Evolutionary conservation across 257 asterid genomes (phyloP).

Genomic region (Solanum arcanum): DNA sequence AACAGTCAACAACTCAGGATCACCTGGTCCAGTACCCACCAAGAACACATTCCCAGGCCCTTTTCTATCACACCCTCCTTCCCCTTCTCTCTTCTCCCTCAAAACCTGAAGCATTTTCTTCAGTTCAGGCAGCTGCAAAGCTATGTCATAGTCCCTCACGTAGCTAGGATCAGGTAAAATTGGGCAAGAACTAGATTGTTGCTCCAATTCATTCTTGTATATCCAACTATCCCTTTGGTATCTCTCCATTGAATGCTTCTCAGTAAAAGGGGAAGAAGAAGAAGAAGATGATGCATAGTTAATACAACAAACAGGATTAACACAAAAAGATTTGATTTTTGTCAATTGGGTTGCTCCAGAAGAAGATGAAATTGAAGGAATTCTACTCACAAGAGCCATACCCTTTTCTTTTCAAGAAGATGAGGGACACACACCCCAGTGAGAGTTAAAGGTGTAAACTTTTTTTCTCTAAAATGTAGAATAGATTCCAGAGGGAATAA

Average conservation of each 20-base stretch:
- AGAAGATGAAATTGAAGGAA: conserved; percentile 37
- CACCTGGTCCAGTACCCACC: conserved; percentile 99
- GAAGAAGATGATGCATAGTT: conserved; percentile 25
- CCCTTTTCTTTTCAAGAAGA: background rate
- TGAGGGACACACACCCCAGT: background rate
- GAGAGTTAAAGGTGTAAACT: background rate
- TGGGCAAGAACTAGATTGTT: conserved; percentile 32
- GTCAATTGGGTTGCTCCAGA: conserved; percentile 19
- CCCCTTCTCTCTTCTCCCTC: conserved; percentile 56
- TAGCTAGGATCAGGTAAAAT: conserved; percentile 35
- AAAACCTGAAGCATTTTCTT: conserved; percentile 67
- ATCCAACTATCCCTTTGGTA: conserved; percentile 80
- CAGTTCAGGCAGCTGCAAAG: conserved; percentile 73
- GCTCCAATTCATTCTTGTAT: conserved; percentile 50
- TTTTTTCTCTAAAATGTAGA: background rate
- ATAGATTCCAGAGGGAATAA: background rate
- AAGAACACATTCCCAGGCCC: conserved; percentile 83
- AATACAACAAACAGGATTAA: conserved; percentile 15
- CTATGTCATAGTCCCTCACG: conserved; percentile 65
- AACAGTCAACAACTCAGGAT: conserved; percentile 75
- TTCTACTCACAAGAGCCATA: conserved; percentile 54
- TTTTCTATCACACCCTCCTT: conserved; percentile 15
- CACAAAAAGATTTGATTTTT: conserved; percentile 9
- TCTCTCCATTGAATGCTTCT: conserved; percentile 66
- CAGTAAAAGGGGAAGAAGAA: conserved; percentile 74